Evolutionary conservation across 306 rosid species (phyloP).

Genomic region (Senna siamea): DNA sequence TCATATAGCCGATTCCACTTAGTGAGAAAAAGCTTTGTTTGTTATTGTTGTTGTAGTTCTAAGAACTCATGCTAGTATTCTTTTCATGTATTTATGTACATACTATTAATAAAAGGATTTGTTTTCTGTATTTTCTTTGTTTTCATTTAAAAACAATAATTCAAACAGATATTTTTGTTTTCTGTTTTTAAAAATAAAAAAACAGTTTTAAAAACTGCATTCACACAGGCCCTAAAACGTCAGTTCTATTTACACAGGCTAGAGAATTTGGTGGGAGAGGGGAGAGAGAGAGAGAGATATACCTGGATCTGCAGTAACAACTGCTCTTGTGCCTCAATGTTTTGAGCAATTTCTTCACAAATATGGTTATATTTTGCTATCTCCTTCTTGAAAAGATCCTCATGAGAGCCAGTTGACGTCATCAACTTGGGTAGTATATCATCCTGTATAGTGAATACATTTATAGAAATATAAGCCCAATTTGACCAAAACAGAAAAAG

Average conservation of each 20-base stretch:
- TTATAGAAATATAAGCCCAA: conserved; percentile 39
- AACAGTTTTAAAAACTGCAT: no score
- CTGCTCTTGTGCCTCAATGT: conserved; percentile 92
- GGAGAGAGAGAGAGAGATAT: neutral
- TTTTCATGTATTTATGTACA: no score
- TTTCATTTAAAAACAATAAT: no score
- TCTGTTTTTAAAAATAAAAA: no score
- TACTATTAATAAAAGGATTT: no score
- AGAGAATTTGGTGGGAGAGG: neutral
- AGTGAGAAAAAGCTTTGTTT: no score
- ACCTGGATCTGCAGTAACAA: conserved; percentile 93
- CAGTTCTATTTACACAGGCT: neutral
- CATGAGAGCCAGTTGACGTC: conserved; percentile 95
- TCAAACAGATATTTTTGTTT: no score
- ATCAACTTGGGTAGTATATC: conserved; percentile 95
- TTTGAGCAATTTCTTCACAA: conserved; percentile 81
- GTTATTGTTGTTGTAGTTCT: no score
- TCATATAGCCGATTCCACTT: no score
- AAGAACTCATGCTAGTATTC: no score
- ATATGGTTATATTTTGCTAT: conserved; percentile 84
- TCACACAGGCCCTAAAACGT: no score
- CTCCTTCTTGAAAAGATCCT: conserved; percentile 94
- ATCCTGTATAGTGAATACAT: conserved; percentile 78
- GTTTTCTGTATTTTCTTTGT: no score
- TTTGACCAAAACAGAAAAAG: neutral